A percentile compares a stretch with the other conserved stretches of the same genome.
These are phyloP conservation scores for Anisodus tanguticus DNA, from an alignment of 257 asterid species.

Conservation along the genomic window DNA sequence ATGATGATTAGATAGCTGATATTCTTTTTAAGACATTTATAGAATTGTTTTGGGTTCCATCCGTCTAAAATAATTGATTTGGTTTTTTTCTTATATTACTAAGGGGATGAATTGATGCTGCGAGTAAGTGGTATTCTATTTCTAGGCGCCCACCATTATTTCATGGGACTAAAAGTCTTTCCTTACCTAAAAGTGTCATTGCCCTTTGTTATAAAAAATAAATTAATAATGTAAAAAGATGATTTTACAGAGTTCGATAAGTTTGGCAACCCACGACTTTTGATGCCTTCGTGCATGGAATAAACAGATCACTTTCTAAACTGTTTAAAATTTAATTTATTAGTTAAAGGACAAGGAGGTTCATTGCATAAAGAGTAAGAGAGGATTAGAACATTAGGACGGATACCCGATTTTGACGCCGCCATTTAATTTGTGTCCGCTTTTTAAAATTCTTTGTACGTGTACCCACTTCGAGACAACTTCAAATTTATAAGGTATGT, in stretches of 20 bases:
- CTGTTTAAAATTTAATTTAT: neutral
- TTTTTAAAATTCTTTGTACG: too few relatives aligned
- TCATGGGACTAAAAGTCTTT: slow-evolving; percentile 30
- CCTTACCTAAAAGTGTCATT: slow-evolving; percentile 25
- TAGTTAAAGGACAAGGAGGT: neutral
- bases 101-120: slow-evolving; percentile 32
- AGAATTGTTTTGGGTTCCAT: slow-evolving; percentile 17
- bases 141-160: slow-evolving; percentile 37
- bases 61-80: slow-evolving; percentile 26
- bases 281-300: slow-evolving; percentile 17
- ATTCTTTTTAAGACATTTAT: neutral
- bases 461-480: too few relatives aligned
- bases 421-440: too few relatives aligned
- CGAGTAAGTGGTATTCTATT: slow-evolving; percentile 25
- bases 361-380: neutral
- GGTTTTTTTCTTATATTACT: slow-evolving; percentile 11
- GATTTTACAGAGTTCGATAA: slow-evolving; percentile 33
- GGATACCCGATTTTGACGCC: neutral
- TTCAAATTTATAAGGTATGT: too few relatives aligned
- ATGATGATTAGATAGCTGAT: slow-evolving; percentile 16
- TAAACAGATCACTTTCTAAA: neutral
- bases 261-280: slow-evolving; percentile 41
- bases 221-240: neutral
- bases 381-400: neutral
- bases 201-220: neutral